phyloP scores from a whole-genome alignment of 1,139 yeast species.

The Scheffersomyces stambukii region DNA sequence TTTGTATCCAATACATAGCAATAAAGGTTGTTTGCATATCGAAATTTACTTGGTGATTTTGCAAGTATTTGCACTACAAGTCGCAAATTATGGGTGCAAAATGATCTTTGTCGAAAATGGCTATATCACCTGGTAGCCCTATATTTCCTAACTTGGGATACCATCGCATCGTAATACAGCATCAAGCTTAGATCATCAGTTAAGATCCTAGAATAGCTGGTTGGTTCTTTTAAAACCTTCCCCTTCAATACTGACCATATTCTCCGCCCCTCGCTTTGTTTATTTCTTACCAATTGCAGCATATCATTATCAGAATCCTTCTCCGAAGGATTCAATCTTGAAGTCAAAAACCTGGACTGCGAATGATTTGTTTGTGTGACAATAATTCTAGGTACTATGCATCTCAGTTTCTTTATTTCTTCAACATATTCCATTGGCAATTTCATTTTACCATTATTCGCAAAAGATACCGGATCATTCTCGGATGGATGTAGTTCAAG shows the following conservation, averaged over 20 bases:
- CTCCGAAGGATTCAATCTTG: conserved; percentile 26
- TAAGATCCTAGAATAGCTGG: conserved; percentile 3
- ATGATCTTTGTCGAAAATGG: conserved; percentile 1
- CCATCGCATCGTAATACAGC: conserved; percentile 14
- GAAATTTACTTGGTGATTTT: too few relatives aligned
- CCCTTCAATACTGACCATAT: conserved; percentile 4
- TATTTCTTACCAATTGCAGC: conserved; percentile 3
- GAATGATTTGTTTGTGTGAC: conserved; percentile 33
- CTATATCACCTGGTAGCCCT: conserved; percentile 1
- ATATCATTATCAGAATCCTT: conserved; percentile 6
- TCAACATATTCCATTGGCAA: conserved; percentile 3
- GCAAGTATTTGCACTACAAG: too few relatives aligned
- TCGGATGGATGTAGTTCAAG: conserved; percentile 31
- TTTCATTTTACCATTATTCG: conserved; percentile 8
- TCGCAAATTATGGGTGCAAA: too few relatives aligned
- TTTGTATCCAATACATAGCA: too few relatives aligned
- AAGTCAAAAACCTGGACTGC: conserved; percentile 27
- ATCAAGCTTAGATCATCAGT: conserved; percentile 19
- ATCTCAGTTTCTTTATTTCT: background rate
- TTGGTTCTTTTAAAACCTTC: conserved; percentile 1
- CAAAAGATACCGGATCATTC: conserved; percentile 19
- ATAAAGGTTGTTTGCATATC: too few relatives aligned
- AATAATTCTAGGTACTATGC: conserved; percentile 9
- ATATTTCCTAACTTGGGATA: conserved; percentile 7
- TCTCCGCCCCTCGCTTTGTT: conserved; percentile 1